Evolutionary conservation across 2,329 filamentous ascomycete species (phyloP), one percentile per base, ranked within the genome.

Genomic region (Sclerotinia nivalis): DNA sequence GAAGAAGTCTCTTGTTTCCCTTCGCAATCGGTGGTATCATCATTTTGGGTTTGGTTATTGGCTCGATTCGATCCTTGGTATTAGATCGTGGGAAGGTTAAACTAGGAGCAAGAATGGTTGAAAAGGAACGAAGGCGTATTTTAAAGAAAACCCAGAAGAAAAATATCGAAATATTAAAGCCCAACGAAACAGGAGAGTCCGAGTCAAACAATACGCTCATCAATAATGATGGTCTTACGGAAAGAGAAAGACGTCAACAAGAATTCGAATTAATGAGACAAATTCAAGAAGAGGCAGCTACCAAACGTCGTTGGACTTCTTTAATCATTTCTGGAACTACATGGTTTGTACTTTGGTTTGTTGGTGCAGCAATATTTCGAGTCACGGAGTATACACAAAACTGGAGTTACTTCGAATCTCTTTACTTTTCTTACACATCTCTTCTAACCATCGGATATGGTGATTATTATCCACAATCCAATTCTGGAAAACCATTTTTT

Each of bases 361-460:
- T 91, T 0, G 94, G 94, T 4, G 93, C 93, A 2, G 83, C 89
- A 20, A 86, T 96, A 13, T 97, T 97, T 73, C 80, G 84, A 75
- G 77, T 76, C 15, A 83, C 80, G 66, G 88, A 90, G 76, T 76
- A 22, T 76, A 78, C 0, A 65, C 87, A 90, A 73, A 73, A 78
- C 4, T 90, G 93, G 88, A 84, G 81, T 1, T 97, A 97, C 77
- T 97, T 95, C 74, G 83, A 93, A 69, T 87, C 89, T 0, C 84
- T 97, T 56, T 97, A 97, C 80, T 96, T 97, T 77, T 89, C 89
- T 74, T 97, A 96, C 79, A 88, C 93, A 47, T 90, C 89, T 3
- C 86, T 97, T 34, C 84, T 93, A 2, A 97, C 94, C 0, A 92
- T 97, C 50, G 94, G 94, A 0, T 97, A 97, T 75, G 94, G 94